These are phyloP conservation scores for Cercis canadensis DNA, from an alignment of 306 rosid species.

Conservation along the genomic window DNA sequence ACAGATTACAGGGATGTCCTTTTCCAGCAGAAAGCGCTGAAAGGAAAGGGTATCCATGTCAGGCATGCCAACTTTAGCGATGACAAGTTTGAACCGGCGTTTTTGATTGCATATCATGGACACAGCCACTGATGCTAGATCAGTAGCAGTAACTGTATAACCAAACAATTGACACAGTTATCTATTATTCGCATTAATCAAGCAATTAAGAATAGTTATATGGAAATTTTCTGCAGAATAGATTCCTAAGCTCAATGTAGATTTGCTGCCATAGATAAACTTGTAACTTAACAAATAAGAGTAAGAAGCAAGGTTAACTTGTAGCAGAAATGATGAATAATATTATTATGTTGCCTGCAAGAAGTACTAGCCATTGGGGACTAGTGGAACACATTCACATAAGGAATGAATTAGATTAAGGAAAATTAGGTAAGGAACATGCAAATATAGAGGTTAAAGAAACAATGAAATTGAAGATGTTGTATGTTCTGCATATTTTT, in stretches of 20 bases:
- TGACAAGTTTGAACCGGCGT: constrained; percentile 44
- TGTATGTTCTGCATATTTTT: too few relatives aligned
- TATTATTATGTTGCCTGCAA: too few relatives aligned
- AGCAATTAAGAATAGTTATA: not conserved
- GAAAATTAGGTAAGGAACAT: too few relatives aligned
- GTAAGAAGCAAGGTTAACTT: not conserved
- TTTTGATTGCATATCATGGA: constrained; percentile 46
- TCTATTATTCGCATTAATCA: constrained; percentile 8
- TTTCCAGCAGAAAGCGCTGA: constrained; percentile 25
- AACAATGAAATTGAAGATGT: too few relatives aligned
- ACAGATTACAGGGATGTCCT: constrained; percentile 53
- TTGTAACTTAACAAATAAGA: not conserved
- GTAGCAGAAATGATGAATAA: too few relatives aligned
- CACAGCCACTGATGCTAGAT: constrained; percentile 47
- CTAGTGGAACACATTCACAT: too few relatives aligned
- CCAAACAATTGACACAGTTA: constrained; percentile 5
- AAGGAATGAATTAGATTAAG: too few relatives aligned
- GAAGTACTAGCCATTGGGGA: too few relatives aligned
- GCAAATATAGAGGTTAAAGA: too few relatives aligned
- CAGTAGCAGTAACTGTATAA: constrained; percentile 46
- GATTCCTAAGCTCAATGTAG: not conserved
- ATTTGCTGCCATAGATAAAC: not conserved
- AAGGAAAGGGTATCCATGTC: constrained; percentile 38
- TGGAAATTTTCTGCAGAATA: constrained; percentile 3
- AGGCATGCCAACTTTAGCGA: constrained; percentile 50